These are phyloP conservation scores for Deinandra increscens DNA, from an alignment of 129 eudicot species.

Conservation along the genomic window DNA sequence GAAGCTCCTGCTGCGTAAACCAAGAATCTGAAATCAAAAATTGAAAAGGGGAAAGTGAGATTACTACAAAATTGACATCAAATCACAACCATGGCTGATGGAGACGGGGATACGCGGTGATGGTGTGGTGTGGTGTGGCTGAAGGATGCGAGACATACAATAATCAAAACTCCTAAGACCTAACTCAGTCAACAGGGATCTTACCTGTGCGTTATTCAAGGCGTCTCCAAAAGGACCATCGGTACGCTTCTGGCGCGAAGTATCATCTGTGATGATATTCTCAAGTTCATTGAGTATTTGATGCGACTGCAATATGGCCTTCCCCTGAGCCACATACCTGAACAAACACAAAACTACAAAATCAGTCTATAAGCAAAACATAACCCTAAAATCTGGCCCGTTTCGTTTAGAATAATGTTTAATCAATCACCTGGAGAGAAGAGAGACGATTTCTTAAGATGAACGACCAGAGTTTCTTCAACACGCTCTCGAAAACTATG, in stretches of 20 bases:
- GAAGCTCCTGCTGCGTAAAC: too few species aligned
- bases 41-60: too few species aligned
- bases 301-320: conserved; percentile 89
- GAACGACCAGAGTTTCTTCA: conserved; percentile 73
- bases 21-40: too few species aligned
- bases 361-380: neutral
- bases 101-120: too few species aligned
- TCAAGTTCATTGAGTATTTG: conserved; percentile 78
- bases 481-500: conserved; percentile 92
- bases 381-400: conserved; percentile 17
- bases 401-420: too few species aligned
- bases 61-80: too few species aligned
- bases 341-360: neutral
- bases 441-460: conserved; percentile 87
- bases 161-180: neutral
- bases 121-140: too few species aligned
- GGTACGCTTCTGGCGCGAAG: conserved; percentile 41
- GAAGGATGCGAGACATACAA: too few species aligned
- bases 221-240: conserved; percentile 84
- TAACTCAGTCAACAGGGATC: neutral
- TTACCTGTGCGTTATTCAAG: conserved; percentile 78
- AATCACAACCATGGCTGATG: too few species aligned
- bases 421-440: conserved; percentile 71
- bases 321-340: conserved; percentile 97
- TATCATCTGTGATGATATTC: conserved; percentile 41